Evolutionary conservation across 768 basidiomycete genomes (phyloP), one percentile per base, ranked within the genome.

Genomic region (Candolleomyces eurysporus): DNA sequence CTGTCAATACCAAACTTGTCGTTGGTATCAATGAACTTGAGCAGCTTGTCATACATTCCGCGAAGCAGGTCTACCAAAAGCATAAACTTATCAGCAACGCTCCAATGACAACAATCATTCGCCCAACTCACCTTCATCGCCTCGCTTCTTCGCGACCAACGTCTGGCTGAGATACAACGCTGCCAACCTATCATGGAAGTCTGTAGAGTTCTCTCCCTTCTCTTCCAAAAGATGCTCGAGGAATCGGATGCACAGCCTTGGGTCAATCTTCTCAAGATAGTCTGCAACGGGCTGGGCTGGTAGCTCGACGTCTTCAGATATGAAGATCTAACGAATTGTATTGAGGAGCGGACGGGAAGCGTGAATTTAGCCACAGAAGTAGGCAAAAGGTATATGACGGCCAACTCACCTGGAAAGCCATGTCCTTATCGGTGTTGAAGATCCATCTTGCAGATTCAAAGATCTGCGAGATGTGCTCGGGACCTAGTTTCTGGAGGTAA

Each of bases 291-390:
- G 80, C 36, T 82, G 79, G 2, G 88, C 84, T 21, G 97, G 95
- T 17, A 98, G 82, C 61, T 96, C 94, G 7, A 91, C 91, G 61
- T 98, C 95, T 68, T 98, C 96, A 0, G 96, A 94, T 2, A 89
- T 94, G 69, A 98, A 99, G 46, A 99, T 93, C 94, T 55, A 39
- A 26, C 26, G 26, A 26, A 26, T 26, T 26, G 26, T 26, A 26
- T 26, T 26, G 26, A 26, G 26, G 26, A 26, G 26, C 39, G 3
- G 32, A 36, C 31, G 32, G 32, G 14, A 52, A 19, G 10, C 22
- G 22, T 97, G 65, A 2, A 19, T 46, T 19, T 21, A 59, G n/a
- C 32, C 36, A 58, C 46, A 9, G 40, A 30, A 43, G n/a, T 30
- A 59, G 39, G 21, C 21, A 30, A 48, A 43, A 26, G 1, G 30